Conservation (phyloP, 1,139 yeast genomes). For the Sugiyamaella xylanicola region DNA sequence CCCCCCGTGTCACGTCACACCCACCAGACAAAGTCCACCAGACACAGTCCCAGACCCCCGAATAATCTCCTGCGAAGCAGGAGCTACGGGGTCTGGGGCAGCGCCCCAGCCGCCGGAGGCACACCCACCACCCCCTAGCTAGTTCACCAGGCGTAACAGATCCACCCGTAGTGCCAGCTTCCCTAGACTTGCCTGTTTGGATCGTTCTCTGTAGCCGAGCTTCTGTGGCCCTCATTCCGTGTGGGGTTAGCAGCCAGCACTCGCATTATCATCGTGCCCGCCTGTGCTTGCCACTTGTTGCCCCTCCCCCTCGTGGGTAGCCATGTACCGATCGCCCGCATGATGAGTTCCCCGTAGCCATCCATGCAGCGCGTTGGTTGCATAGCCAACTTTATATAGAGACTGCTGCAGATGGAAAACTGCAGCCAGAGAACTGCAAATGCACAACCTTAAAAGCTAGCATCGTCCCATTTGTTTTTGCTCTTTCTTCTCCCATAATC, state of each 20-base stretch:
- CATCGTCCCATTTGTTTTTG: not conserved
- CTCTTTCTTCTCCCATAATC: not conserved
- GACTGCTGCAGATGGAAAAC: not conserved
- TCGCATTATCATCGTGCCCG: not conserved
- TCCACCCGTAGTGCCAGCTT: no score
- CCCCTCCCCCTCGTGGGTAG: conserved; percentile 1
- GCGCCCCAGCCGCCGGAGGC: no score
- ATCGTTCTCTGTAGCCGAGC: not conserved
- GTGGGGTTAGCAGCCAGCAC: not conserved
- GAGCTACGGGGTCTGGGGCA: no score
- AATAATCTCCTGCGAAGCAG: no score
- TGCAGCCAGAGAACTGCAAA: not conserved
- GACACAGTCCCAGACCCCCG: no score
- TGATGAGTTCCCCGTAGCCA: conserved; percentile 3
- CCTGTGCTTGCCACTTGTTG: not conserved
- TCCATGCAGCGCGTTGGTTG: conserved; percentile 1
- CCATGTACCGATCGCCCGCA: not conserved
- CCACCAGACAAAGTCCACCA: no score
- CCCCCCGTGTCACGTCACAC: no score
- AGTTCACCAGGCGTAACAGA: no score
- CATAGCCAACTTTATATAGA: not conserved
- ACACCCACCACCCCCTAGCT: no score
- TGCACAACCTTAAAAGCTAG: not conserved
- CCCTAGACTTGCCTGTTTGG: not conserved
- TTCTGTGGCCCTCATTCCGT: not conserved